Percentiles rank a stretch among this genome's conserved stretches.
These are phyloP conservation scores for Salix koriyanagi DNA, from an alignment of 345 rosid genomes.

Conservation along the genomic window DNA sequence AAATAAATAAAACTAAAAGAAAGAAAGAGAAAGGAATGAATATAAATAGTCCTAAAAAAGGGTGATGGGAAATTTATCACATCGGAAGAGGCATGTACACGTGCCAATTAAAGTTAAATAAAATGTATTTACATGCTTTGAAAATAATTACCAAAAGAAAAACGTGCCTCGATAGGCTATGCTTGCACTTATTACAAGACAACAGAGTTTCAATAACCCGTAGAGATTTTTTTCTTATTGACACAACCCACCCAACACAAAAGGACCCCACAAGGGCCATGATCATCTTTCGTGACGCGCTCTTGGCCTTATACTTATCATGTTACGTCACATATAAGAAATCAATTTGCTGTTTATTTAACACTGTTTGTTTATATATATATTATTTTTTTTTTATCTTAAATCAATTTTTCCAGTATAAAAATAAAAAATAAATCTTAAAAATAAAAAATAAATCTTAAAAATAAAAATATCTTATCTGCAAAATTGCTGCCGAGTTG, in stretches of 20 bases:
- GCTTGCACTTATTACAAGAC: not conserved
- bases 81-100: conserved; percentile 10
- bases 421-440: too few relatives aligned
- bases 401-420: too few relatives aligned
- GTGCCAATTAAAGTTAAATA: conserved; percentile 10
- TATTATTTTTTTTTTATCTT: too few relatives aligned
- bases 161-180: conserved; percentile 23
- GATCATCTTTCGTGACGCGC: conserved; percentile 15
- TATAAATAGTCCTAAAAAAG: not conserved
- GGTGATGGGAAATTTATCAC: conserved; percentile 8
- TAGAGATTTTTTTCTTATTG: not conserved
- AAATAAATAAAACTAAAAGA: too few relatives aligned
- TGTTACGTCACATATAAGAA: not conserved
- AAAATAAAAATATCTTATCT: not conserved
- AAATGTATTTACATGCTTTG: not conserved
- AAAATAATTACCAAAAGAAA: conserved; percentile 4
- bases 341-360: not conserved
- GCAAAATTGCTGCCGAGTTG: conserved; percentile 5
- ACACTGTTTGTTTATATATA: too few relatives aligned
- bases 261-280: not conserved
- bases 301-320: not conserved
- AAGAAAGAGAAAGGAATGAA: too few relatives aligned
- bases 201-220: not conserved
- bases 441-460: too few relatives aligned
- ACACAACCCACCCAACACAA: not conserved